Conservation (phyloP, 805 yeast genomes). For the Wickerhamomyces tratensis region DNA sequence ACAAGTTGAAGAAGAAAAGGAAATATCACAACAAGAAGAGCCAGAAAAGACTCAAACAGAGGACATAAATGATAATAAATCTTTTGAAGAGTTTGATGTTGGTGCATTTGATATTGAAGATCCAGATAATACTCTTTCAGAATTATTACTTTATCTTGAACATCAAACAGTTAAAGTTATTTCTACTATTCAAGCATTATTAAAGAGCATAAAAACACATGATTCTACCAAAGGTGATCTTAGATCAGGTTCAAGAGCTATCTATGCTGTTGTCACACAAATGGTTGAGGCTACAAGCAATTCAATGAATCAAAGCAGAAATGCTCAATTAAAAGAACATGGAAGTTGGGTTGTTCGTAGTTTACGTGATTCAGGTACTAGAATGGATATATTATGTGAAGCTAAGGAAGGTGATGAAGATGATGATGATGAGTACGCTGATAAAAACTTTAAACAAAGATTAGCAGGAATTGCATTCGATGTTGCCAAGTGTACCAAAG, state of each 20-base stretch:
- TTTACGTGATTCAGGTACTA: constrained; percentile 71
- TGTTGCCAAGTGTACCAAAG: constrained; percentile 93
- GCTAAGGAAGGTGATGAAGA: constrained; percentile 22
- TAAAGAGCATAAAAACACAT: constrained; percentile 68
- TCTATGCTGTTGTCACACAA: constrained; percentile 66
- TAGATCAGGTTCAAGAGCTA: constrained; percentile 64
- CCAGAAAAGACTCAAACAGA: no score
- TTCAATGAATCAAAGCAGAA: constrained; percentile 83
- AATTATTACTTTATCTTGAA: constrained; percentile 75
- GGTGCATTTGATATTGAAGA: constrained; percentile 73
- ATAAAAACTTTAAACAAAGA: constrained; percentile 83
- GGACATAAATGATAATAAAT: constrained; percentile 1
- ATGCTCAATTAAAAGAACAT: constrained; percentile 77
- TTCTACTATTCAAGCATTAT: constrained; percentile 74
- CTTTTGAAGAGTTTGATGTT: constrained; percentile 43
- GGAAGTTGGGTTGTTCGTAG: constrained; percentile 87
- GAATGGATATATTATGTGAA: constrained; percentile 68
- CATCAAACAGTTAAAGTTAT: constrained; percentile 92
- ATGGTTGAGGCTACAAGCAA: constrained; percentile 87
- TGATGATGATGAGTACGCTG: constrained; percentile 61
- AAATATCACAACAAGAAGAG: no score
- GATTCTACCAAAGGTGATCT: constrained; percentile 69
- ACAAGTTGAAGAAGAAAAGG: no score
- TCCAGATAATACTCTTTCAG: constrained; percentile 83
- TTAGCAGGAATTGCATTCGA: constrained; percentile 95